Conservation (phyloP, 768 basidiomycete genomes). For the Boletus vermiculosoides region DNA sequence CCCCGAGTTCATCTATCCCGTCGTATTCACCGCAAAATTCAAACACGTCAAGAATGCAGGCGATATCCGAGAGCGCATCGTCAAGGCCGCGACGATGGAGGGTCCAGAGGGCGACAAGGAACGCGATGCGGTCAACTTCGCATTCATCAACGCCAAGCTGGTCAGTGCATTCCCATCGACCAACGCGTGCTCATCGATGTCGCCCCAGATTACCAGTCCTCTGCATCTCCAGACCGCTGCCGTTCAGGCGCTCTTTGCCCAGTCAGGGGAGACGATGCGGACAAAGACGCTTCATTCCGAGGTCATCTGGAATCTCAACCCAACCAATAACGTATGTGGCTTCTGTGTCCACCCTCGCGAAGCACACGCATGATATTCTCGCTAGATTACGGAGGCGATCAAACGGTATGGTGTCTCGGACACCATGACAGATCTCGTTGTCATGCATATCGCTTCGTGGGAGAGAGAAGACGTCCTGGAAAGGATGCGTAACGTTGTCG, state of each 20-base stretch:
- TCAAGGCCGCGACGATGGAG: conserved; percentile 60
- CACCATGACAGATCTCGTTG: conserved; percentile 58
- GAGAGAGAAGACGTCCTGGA: conserved; percentile 42
- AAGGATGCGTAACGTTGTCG: conserved; percentile 57
- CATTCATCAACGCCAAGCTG: conserved; percentile 83
- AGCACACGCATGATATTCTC: background rate
- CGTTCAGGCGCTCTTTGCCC: conserved; percentile 74
- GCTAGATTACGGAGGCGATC: conserved; percentile 85
- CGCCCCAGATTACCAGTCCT: conserved; percentile 72
- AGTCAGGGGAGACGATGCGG: conserved; percentile 54
- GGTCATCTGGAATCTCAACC: conserved; percentile 82
- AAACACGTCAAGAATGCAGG: conserved; percentile 61
- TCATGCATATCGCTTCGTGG: conserved; percentile 62
- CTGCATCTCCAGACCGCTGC: conserved; percentile 84
- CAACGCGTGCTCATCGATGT: conserved; percentile 4
- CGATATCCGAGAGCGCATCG: conserved; percentile 60
- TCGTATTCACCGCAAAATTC: conserved; percentile 66
- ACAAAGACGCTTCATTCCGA: conserved; percentile 92
- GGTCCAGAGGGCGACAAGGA: conserved; percentile 64
- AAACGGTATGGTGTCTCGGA: conserved; percentile 82
- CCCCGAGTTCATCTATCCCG: conserved; percentile 46
- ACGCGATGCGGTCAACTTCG: conserved; percentile 81
- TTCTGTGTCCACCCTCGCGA: background rate
- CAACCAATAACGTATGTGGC: conserved; percentile 73
- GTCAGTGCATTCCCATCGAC: conserved; percentile 45